Percentiles rank a stretch among this genome's conserved stretches.
Evolutionary conservation across 257 asterid genomes (phyloP).

Genomic region (Gardenia jasminoides): DNA sequence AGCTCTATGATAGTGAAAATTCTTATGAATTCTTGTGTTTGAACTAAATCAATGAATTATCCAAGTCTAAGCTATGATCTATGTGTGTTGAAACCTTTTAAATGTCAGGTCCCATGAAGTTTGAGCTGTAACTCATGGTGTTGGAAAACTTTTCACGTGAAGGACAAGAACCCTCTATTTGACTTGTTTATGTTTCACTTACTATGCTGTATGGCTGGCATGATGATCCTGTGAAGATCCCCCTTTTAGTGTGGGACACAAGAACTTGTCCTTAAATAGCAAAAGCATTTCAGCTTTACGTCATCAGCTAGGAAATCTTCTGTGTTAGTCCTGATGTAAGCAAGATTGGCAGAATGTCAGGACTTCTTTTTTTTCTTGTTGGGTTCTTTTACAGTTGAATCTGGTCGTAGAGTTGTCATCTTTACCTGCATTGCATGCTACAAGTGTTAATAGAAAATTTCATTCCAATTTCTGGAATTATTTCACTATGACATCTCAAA

Average conservation of each 20-base stretch:
- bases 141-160: too few relatives aligned
- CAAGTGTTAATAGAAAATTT: neutral
- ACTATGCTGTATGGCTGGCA: neutral
- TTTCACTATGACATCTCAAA: neutral
- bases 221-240: neutral
- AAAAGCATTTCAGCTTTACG: neutral
- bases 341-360: neutral
- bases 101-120: too few relatives aligned
- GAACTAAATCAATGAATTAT: neutral
- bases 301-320: neutral
- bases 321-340: neutral
- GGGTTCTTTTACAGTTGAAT: neutral
- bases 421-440: neutral
- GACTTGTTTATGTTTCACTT: neutral
- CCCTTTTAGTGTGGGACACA: neutral
- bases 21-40: neutral
- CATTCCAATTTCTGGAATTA: too few relatives aligned
- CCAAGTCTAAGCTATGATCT: too few relatives aligned
- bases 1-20: neutral
- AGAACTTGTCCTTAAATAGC: neutral
- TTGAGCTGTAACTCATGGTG: too few relatives aligned
- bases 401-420: neutral
- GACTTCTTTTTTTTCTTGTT: neutral
- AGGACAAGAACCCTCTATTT: neutral
- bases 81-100: too few relatives aligned